Conservation (phyloP, 495 filamentous ascomycete genomes). For the Tuber indicum region DNA sequence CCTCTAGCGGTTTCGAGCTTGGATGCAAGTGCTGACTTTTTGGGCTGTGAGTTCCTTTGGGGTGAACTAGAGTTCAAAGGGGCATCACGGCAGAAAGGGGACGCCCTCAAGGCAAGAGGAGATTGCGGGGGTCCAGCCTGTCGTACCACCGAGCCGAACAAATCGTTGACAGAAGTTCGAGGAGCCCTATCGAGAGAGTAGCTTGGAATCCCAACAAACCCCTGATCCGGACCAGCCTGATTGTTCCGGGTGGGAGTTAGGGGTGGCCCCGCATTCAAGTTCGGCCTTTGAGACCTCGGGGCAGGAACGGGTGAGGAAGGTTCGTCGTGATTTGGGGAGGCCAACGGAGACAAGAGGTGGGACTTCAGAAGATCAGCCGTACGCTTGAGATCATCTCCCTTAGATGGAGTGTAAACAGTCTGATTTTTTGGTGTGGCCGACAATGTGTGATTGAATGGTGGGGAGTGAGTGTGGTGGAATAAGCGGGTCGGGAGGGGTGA, state of each 20-base stretch:
- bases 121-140: constrained; percentile 2
- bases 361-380: constrained; percentile 32
- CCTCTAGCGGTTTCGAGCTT: constrained; percentile 31
- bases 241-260: constrained; percentile 21
- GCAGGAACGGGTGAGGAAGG: constrained; percentile 18
- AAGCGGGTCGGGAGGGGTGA: neutral
- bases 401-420: neutral
- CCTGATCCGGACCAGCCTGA: neutral
- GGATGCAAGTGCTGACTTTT: constrained; percentile 34
- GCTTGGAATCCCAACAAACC: neutral
- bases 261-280: constrained; percentile 25
- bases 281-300: constrained; percentile 6
- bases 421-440: neutral
- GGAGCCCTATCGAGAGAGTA: neutral
- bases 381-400: constrained; percentile 4
- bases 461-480: neutral
- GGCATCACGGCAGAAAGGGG: constrained; percentile 12
- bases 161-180: neutral
- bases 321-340: constrained; percentile 13
- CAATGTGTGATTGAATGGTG: neutral
- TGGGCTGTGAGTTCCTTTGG: constrained; percentile 22
- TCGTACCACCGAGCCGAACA: neutral
- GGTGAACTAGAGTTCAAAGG: constrained; percentile 11
- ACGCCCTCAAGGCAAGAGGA: constrained; percentile 9
- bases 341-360: constrained; percentile 24